Evolutionary conservation across 345 rosid genomes (phyloP).

Genomic region (Aquilaria malaccensis): DNA sequence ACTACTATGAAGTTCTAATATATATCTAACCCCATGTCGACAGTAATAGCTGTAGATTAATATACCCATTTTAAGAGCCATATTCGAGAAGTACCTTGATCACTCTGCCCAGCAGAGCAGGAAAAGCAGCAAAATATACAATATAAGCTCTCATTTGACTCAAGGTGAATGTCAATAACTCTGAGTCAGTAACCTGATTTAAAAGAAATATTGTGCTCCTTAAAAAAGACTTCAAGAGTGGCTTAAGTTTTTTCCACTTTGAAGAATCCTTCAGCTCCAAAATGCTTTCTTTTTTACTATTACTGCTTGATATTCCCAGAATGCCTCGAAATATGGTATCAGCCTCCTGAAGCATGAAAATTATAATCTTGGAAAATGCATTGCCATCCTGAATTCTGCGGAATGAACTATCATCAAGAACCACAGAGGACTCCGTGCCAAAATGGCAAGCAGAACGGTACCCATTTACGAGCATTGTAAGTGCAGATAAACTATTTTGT

Average conservation of each 20-base stretch:
- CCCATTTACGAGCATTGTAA: slow-evolving; percentile 55
- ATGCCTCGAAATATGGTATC: slow-evolving; percentile 49
- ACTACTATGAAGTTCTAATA: too few species aligned
- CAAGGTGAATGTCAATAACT: slow-evolving; percentile 50
- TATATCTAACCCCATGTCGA: too few species aligned
- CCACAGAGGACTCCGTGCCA: slow-evolving; percentile 43
- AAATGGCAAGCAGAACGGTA: slow-evolving; percentile 79
- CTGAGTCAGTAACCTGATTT: slow-evolving; percentile 55
- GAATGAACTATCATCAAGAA: slow-evolving; percentile 10
- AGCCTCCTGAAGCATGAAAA: slow-evolving; percentile 59
- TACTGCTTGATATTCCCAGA: slow-evolving; percentile 53
- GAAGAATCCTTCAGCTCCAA: slow-evolving; percentile 55
- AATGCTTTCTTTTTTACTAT: slow-evolving; percentile 47
- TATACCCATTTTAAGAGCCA: neutral
- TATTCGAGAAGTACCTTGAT: slow-evolving; percentile 50
- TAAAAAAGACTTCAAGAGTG: slow-evolving; percentile 64
- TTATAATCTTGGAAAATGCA: slow-evolving; percentile 46
- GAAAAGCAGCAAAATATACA: slow-evolving; percentile 56
- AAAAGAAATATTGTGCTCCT: slow-evolving; percentile 68
- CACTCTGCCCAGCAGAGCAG: slow-evolving; percentile 47
- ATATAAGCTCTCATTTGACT: slow-evolving; percentile 50
- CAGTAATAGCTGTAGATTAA: too few species aligned
- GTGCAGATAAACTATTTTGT: slow-evolving; percentile 49
- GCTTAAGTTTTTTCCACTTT: slow-evolving; percentile 65
- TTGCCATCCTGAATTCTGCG: slow-evolving; percentile 31